These are phyloP conservation scores for Daedalea quercina DNA, from an alignment of 768 basidiomycete genomes.

Conservation along the genomic window DNA sequence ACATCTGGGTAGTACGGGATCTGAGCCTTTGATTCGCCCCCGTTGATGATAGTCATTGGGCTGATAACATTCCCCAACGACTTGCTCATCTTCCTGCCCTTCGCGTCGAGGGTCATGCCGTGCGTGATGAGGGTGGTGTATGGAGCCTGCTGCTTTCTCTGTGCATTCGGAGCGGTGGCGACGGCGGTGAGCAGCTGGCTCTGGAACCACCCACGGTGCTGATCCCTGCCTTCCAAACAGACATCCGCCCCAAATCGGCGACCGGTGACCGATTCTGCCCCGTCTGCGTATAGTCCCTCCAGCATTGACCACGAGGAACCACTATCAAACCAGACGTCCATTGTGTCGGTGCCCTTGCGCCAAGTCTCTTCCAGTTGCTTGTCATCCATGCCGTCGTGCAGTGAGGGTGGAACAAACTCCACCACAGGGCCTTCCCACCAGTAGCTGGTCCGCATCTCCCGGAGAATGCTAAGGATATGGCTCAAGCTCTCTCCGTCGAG, in stretches of 20 bases:
- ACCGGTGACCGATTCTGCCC: constrained; percentile 6
- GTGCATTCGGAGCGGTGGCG: constrained; percentile 33
- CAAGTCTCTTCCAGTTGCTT: constrained; percentile 39
- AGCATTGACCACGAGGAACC: constrained; percentile 92
- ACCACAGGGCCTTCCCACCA: constrained; percentile 90
- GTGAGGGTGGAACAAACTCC: constrained; percentile 69
- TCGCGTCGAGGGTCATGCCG: constrained; percentile 91
- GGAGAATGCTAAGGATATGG: constrained; percentile 73
- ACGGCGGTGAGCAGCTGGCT: constrained; percentile 84
- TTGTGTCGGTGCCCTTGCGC: constrained; percentile 86
- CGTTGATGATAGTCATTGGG: constrained; percentile 74
- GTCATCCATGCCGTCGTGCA: constrained; percentile 36
- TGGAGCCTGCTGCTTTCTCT: constrained; percentile 34
- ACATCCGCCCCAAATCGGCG: constrained; percentile 63
- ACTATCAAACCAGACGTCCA: constrained; percentile 99
- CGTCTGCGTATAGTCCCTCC: constrained; percentile 27
- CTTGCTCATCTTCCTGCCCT: constrained; percentile 97
- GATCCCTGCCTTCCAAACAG: constrained; percentile 93
- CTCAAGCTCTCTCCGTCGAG: constrained; percentile 59
- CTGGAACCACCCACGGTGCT: constrained; percentile 99
- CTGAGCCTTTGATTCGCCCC: constrained; percentile 66
- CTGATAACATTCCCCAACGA: constrained; percentile 87
- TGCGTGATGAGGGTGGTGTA: constrained; percentile 87
- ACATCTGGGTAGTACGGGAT: constrained; percentile 84
- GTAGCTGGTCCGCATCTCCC: constrained; percentile 64